Evolutionary conservation across 1,139 yeast species (phyloP), one percentile per base, ranked within the genome.

Genomic region (Zygoascus hellenicus): DNA sequence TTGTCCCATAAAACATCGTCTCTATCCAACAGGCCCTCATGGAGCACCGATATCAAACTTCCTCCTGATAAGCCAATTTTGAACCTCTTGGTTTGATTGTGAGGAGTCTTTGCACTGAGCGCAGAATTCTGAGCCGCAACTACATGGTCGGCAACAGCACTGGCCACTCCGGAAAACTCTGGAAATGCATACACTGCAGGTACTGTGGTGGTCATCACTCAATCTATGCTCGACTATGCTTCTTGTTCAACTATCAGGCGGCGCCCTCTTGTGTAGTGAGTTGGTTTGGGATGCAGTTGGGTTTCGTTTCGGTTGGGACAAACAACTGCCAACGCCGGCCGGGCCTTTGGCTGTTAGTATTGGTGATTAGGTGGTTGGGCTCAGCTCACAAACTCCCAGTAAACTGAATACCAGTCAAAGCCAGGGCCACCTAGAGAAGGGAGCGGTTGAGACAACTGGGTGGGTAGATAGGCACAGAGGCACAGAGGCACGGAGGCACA

Each of bases 31-130:
- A 92, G 72, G 11, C 97, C 97, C 66, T 90, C 90, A 54, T 85
- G 79, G 49, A 92, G 73, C 46, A 90, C 95, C 53, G 84, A 81
- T 53, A 92, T 81, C 54, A 92, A 74, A 5, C 96, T 88, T 29
- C 98, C 98, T 49, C 97, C 98, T 47, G 90, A 79, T 29, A 92
- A 74, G 48, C 97, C 97, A 55, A 92, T 83, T 65, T 86, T 86
- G 71, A 92, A 92, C 50, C 97, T 71, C 46, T 76, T 73, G 42
- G 44, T 19, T 22, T 31, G 29, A 30, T 38, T 41, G 28, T 42
- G 35, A 17, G 36, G 28, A 15, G 40, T 5, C 35, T 48, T 48
- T 22, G 47, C 47, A 26, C 58, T 48, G 48, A 83, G 69, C 5
- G 88, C 76, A 56, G 75, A 67, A 62, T 88, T 86, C 68, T 89